Conservation (phyloP, 2,329 filamentous ascomycete genomes). For the Curvularia eragrostidis region DNA sequence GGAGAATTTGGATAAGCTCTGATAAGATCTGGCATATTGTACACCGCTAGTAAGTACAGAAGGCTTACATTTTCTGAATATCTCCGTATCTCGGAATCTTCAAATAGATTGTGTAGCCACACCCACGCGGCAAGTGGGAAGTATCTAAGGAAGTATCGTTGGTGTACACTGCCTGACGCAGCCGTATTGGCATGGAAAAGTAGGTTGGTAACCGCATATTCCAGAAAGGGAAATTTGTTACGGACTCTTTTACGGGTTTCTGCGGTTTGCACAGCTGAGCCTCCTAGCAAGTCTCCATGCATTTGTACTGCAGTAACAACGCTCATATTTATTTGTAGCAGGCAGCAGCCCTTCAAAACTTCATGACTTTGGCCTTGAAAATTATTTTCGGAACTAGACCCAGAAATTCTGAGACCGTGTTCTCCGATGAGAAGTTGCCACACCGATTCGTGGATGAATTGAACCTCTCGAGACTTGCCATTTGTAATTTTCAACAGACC, state of each 20-base stretch:
- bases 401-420: slow-evolving; percentile 38
- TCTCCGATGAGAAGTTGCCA: slow-evolving; percentile 52
- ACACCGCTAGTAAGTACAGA: slow-evolving; percentile 29
- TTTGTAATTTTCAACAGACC: slow-evolving; percentile 27
- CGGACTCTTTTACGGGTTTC: slow-evolving; percentile 15
- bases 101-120: slow-evolving; percentile 41
- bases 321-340: slow-evolving; percentile 48
- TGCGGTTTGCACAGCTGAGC: slow-evolving; percentile 6
- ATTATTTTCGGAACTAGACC: slow-evolving; percentile 41
- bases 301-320: background rate
- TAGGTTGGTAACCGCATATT: slow-evolving; percentile 52
- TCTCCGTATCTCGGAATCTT: slow-evolving; percentile 32
- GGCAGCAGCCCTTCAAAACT: slow-evolving; percentile 51
- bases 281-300: slow-evolving; percentile 2
- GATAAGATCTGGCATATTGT: slow-evolving; percentile 38
- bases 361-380: slow-evolving; percentile 52
- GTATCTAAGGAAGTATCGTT: slow-evolving; percentile 20
- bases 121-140: slow-evolving; percentile 44
- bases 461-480: slow-evolving; percentile 24
- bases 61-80: slow-evolving; percentile 20
- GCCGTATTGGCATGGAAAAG: slow-evolving; percentile 54
- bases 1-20: slow-evolving; percentile 15
- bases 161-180: slow-evolving; percentile 29
- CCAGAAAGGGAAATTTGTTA: slow-evolving; percentile 54
- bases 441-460: slow-evolving; percentile 43